A percentile compares a stretch with the other conserved stretches of the same genome.
Conservation (phyloP, 1,284 basidiomycete species). For the Ustilago xerochloae region DNA sequence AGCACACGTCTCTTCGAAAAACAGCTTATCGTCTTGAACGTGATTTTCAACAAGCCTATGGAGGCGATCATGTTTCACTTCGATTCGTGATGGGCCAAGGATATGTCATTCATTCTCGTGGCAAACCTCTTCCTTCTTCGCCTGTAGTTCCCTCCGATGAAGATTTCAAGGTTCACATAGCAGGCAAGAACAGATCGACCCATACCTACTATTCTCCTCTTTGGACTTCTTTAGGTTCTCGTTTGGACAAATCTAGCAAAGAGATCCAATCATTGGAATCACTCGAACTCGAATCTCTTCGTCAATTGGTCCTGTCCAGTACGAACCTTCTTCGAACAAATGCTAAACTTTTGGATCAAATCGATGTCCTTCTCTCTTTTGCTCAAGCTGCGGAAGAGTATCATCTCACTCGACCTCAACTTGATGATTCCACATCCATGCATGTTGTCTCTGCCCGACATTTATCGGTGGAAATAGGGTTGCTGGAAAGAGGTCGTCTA, state of each 20-base stretch:
- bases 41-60: conserved; percentile 30
- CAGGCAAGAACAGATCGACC: conserved; percentile 54
- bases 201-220: conserved; percentile 56
- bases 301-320: conserved; percentile 43
- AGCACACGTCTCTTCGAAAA: conserved; percentile 39
- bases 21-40: conserved; percentile 44
- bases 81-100: conserved; percentile 62
- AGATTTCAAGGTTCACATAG: conserved; percentile 44
- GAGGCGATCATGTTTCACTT: conserved; percentile 44
- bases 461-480: conserved; percentile 89
- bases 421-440: conserved; percentile 73
- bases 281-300: conserved; percentile 53
- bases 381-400: conserved; percentile 84
- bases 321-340: conserved; percentile 73
- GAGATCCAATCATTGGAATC: conserved; percentile 48
- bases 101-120: conserved; percentile 61
- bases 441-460: conserved; percentile 84
- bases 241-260: conserved; percentile 35
- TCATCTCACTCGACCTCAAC: conserved; percentile 78
- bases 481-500: conserved; percentile 73
- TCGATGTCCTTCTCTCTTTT: conserved; percentile 86
- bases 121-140: conserved; percentile 17
- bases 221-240: conserved; percentile 55
- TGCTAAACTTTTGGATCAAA: conserved; percentile 83
- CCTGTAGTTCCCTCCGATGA: neutral